Evolutionary conservation across 371 early-diverging fungal genomes (phyloP).

Genomic region (Capillidium rhysosporum): DNA sequence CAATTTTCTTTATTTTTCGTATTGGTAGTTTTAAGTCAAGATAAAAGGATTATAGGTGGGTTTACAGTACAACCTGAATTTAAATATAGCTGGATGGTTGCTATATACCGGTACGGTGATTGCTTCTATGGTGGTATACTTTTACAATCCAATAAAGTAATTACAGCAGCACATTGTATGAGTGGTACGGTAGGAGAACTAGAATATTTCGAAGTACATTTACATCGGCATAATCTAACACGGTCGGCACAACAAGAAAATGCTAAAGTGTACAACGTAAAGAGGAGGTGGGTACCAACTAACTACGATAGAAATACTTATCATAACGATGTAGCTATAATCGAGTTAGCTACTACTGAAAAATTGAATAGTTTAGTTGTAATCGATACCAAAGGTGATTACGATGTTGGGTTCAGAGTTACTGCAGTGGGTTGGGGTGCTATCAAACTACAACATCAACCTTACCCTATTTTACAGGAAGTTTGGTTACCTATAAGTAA

Average conservation of each 20-base stretch:
- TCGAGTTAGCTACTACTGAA: not conserved
- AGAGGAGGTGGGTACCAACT: not conserved
- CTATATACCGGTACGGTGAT: not conserved
- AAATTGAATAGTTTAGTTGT: not conserved
- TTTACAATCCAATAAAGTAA: not conserved
- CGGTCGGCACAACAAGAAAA: not conserved
- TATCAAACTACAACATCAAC: constrained; percentile 2
- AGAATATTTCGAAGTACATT: not conserved
- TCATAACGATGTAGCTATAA: not conserved
- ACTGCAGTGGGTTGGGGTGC: constrained; percentile 23
- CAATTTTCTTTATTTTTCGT: not conserved
- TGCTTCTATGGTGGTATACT: constrained; percentile 2
- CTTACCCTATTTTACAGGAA: constrained; percentile 11
- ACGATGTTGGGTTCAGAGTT: constrained; percentile 10
- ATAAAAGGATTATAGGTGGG: not conserved
- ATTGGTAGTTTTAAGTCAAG: not conserved
- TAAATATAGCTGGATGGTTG: constrained; percentile 1
- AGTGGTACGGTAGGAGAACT: not conserved
- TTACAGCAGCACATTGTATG: constrained; percentile 6
- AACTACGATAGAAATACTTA: not conserved
- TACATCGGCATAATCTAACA: constrained; percentile 4
- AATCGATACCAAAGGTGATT: not conserved
- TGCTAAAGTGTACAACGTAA: not conserved
- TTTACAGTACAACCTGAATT: not conserved
- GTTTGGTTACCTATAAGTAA: constrained; percentile 9